phyloP scores from a whole-genome alignment of 2,329 filamentous ascomycete species.

The Cordyceps militaris region DNA sequence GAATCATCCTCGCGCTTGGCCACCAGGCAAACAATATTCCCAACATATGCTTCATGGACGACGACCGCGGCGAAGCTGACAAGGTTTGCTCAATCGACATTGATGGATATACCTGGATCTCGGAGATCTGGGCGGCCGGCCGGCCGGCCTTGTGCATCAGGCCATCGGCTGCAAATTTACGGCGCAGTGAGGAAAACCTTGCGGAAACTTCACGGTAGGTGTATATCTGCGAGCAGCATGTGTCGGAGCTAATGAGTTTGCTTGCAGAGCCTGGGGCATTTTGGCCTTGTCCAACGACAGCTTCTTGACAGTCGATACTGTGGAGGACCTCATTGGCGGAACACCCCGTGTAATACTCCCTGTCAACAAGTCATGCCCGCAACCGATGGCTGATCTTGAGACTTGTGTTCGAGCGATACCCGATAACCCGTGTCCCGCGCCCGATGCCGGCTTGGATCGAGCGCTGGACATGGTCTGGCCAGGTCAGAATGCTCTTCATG shows the following conservation, averaged over 20 bases:
- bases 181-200: conserved; percentile 26
- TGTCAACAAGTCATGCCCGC: background rate
- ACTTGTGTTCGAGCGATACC: conserved; percentile 16
- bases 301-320: conserved; percentile 32
- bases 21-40: conserved; percentile 41
- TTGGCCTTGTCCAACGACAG: conserved; percentile 37
- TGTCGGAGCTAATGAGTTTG: background rate
- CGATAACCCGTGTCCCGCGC: conserved; percentile 24
- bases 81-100: conserved; percentile 47
- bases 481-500: conserved; percentile 3
- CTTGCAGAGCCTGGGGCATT: conserved; percentile 41
- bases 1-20: conserved; percentile 39
- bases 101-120: conserved; percentile 39
- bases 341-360: conserved; percentile 17
- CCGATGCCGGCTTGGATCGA: background rate
- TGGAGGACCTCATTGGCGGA: conserved; percentile 29
- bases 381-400: conserved; percentile 22
- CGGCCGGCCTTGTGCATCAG: conserved; percentile 23
- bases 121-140: conserved; percentile 43
- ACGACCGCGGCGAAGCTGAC: conserved; percentile 39
- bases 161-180: conserved; percentile 13
- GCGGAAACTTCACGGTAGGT: conserved; percentile 23
- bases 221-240: background rate
- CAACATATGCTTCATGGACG: conserved; percentile 44
- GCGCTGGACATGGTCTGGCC: background rate